A percentile compares a stretch with the other conserved stretches of the same genome.
Evolutionary conservation across 2,329 filamentous ascomycete species (phyloP).

Genomic region (Trichoderma sp.): DNA sequence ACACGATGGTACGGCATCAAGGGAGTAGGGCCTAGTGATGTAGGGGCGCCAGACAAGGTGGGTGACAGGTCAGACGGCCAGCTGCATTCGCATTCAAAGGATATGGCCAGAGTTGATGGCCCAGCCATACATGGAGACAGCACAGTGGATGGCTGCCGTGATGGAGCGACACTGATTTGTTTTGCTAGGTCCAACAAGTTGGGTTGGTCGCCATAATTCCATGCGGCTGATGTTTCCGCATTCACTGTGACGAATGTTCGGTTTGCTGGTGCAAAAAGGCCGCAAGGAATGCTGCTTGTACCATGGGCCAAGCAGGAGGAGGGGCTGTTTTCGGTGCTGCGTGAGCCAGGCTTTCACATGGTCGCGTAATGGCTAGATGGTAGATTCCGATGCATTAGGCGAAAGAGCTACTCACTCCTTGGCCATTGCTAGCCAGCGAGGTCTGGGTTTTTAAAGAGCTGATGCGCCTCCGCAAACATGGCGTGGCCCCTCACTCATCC

Average conservation of each 20-base stretch:
- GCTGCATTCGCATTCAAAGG: conserved; percentile 23
- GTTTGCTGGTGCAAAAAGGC: neutral
- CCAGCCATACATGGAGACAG: neutral
- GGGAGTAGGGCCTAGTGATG: neutral
- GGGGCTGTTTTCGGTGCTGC: conserved; percentile 1
- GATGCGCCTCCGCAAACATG: conserved; percentile 21
- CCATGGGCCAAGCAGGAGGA: neutral
- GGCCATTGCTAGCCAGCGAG: conserved; percentile 13
- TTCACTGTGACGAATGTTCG: conserved; percentile 2
- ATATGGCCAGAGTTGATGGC: conserved; percentile 1
- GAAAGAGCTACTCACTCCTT: neutral
- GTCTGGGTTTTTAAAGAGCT: conserved; percentile 5
- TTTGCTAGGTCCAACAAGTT: neutral
- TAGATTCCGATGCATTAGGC: conserved; percentile 20
- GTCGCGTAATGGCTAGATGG: conserved; percentile 1
- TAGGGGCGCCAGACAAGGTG: conserved; percentile 1
- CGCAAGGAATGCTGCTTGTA: conserved; percentile 12
- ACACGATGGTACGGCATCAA: neutral
- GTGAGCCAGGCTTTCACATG: neutral
- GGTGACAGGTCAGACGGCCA: conserved; percentile 26
- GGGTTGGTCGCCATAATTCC: neutral
- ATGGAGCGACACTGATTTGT: neutral
- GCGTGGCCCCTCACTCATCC: conserved; percentile 18
- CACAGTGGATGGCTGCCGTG: neutral
- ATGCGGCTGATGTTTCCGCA: neutral